phyloP scores from a whole-genome alignment of 2,329 filamentous ascomycete genomes.

The Stagonosporopsis tanaceti region DNA sequence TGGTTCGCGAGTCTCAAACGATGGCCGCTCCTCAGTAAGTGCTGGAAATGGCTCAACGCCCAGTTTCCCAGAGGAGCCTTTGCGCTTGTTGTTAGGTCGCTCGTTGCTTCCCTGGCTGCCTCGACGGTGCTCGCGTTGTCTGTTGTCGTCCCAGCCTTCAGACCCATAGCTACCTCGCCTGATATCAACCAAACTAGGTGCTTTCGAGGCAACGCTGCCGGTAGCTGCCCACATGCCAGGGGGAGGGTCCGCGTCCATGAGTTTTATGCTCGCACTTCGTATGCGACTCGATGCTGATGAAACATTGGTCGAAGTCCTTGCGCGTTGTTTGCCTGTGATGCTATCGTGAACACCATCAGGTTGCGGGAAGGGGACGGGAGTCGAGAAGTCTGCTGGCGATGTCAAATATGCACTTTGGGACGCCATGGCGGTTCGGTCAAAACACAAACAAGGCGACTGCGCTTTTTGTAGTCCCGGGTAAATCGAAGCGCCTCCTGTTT shows the following conservation, averaged over 20 bases:
- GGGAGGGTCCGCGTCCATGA: constrained; percentile 50
- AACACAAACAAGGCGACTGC: neutral
- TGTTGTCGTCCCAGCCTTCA: constrained; percentile 45
- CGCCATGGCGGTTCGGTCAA: constrained; percentile 29
- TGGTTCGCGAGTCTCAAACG: constrained; percentile 15
- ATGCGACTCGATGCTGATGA: constrained; percentile 44
- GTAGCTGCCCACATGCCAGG: constrained; percentile 57
- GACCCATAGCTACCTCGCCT: constrained; percentile 47
- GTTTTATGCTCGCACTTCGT: constrained; percentile 47
- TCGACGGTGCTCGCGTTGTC: constrained; percentile 35
- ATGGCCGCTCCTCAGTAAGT: constrained; percentile 38
- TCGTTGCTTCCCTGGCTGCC: constrained; percentile 35
- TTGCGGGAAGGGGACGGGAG: constrained; percentile 15
- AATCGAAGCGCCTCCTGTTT: constrained; percentile 7
- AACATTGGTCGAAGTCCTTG: constrained; percentile 43
- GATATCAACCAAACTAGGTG: constrained; percentile 55
- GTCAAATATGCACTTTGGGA: constrained; percentile 24
- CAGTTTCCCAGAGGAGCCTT: constrained; percentile 25
- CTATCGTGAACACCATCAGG: constrained; percentile 3
- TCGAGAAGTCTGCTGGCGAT: constrained; percentile 16
- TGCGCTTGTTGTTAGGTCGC: constrained; percentile 18
- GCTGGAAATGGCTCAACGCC: constrained; percentile 40
- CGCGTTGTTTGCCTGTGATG: constrained; percentile 25
- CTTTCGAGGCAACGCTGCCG: constrained; percentile 50
- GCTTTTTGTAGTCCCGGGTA: constrained; percentile 5